Percentiles rank a stretch among this genome's conserved stretches.
Evolutionary conservation across 495 filamentous ascomycete genomes (phyloP).

Genomic region (Daldinia bambusicola): DNA sequence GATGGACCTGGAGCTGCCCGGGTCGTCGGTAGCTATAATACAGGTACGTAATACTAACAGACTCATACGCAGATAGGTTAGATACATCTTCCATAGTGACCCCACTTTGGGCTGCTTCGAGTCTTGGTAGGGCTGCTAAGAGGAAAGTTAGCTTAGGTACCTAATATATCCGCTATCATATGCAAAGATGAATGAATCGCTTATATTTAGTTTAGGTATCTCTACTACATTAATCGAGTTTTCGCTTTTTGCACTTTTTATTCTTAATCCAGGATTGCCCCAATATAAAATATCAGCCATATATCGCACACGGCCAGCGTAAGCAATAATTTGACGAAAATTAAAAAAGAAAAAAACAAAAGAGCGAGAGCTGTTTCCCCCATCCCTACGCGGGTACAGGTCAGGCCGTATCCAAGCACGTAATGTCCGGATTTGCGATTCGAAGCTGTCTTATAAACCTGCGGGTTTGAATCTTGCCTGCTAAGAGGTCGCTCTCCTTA

Average conservation of each 20-base stretch:
- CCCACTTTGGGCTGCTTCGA: too few relatives aligned
- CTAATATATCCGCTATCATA: neutral
- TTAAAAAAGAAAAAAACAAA: neutral
- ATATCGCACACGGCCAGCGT: neutral
- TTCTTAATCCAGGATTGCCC: too few relatives aligned
- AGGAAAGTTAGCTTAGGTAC: neutral
- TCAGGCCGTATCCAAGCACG: conserved; percentile 19
- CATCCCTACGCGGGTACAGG: neutral
- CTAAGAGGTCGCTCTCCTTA: conserved; percentile 36
- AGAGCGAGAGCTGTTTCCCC: neutral
- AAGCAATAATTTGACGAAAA: neutral
- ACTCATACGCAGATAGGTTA: too few relatives aligned
- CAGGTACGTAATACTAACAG: neutral
- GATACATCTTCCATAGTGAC: neutral
- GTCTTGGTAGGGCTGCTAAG: too few relatives aligned
- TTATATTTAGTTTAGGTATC: too few relatives aligned
- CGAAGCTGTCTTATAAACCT: conserved; percentile 49
- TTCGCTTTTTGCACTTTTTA: too few relatives aligned
- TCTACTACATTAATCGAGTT: too few relatives aligned
- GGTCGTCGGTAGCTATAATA: neutral
- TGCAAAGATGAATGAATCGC: too few relatives aligned
- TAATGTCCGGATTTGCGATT: conserved; percentile 41
- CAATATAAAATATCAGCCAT: neutral
- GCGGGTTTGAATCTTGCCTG: conserved; percentile 49
- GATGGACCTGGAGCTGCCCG: neutral